These are phyloP conservation scores for Euphorbia tirucalli DNA, from an alignment of 345 rosid genomes.

Conservation along the genomic window DNA sequence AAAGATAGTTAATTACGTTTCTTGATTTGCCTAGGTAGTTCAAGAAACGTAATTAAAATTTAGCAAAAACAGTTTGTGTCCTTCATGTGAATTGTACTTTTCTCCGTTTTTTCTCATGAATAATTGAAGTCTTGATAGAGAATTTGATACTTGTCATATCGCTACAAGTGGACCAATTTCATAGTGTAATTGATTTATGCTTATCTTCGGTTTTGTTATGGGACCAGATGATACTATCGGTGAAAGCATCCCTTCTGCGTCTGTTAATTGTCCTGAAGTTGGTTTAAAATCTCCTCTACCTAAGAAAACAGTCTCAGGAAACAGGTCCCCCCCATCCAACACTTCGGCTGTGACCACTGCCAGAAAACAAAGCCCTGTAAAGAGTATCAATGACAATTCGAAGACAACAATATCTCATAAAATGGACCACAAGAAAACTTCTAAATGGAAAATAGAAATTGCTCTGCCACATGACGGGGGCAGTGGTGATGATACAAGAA, in stretches of 20 bases:
- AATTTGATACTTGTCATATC: neutral
- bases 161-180: neutral
- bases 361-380: slow-evolving; percentile 40
- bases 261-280: slow-evolving; percentile 43
- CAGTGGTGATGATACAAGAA: slow-evolving; percentile 26
- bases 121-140: neutral
- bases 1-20: neutral
- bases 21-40: neutral
- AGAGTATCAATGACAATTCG: slow-evolving; percentile 33
- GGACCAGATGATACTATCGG: slow-evolving; percentile 51
- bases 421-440: slow-evolving; percentile 29
- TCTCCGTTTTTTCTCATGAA: neutral
- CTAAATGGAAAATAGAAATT: slow-evolving; percentile 39
- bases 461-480: slow-evolving; percentile 25
- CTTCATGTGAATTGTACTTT: neutral
- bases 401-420: slow-evolving; percentile 21
- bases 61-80: neutral
- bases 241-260: slow-evolving; percentile 44
- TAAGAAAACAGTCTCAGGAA: slow-evolving; percentile 51
- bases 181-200: slow-evolving; percentile 6
- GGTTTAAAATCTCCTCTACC: slow-evolving; percentile 40
- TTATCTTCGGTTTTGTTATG: slow-evolving; percentile 21
- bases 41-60: neutral
- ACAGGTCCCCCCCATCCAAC: slow-evolving; percentile 55
- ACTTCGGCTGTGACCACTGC: slow-evolving; percentile 34